A percentile compares a stretch with the other conserved stretches of the same genome.
Evolutionary conservation across 1,284 basidiomycete species (phyloP).

Genomic region (Abortiporus biennis): DNA sequence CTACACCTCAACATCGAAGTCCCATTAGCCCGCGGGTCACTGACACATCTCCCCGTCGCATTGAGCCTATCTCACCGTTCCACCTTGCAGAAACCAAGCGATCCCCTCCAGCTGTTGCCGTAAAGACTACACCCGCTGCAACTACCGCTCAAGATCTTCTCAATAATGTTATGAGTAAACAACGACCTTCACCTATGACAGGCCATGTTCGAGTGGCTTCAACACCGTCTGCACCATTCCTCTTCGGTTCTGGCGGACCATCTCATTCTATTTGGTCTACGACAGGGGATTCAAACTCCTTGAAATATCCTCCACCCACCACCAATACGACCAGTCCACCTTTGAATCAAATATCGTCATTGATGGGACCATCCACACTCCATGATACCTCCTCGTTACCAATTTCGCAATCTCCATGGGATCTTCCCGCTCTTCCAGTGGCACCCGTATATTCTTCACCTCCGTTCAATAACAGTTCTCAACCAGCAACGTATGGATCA

Average conservation of each 20-base stretch:
- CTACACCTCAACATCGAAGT: slow-evolving; percentile 1
- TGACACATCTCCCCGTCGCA: slow-evolving; percentile 5
- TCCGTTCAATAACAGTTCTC: too few species aligned
- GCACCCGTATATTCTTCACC: too few species aligned
- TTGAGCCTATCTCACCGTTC: slow-evolving; percentile 12
- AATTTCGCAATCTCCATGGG: too few species aligned
- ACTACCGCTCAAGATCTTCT: slow-evolving; percentile 62
- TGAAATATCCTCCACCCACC: slow-evolving; percentile 4
- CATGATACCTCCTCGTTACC: too few species aligned
- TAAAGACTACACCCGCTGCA: slow-evolving; percentile 13
- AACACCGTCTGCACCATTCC: slow-evolving; percentile 20
- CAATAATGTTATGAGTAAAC: slow-evolving; percentile 42
- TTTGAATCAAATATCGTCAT: slow-evolving; percentile 1
- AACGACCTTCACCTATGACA: slow-evolving; percentile 12
- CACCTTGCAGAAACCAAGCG: slow-evolving; percentile 9
- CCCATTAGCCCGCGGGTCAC: slow-evolving; percentile 4
- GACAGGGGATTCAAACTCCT: background rate
- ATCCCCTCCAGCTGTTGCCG: slow-evolving; percentile 7
- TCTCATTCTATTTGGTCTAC: slow-evolving; percentile 12
- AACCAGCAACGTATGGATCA: too few species aligned
- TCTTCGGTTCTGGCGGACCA: slow-evolving; percentile 22
- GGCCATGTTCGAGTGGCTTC: slow-evolving; percentile 24
- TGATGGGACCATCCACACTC: too few species aligned
- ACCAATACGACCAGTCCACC: too few species aligned
- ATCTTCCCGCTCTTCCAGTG: too few species aligned